These are phyloP conservation scores for Dentipellis fragilis DNA, from an alignment of 768 basidiomycete genomes.

Conservation along the genomic window DNA sequence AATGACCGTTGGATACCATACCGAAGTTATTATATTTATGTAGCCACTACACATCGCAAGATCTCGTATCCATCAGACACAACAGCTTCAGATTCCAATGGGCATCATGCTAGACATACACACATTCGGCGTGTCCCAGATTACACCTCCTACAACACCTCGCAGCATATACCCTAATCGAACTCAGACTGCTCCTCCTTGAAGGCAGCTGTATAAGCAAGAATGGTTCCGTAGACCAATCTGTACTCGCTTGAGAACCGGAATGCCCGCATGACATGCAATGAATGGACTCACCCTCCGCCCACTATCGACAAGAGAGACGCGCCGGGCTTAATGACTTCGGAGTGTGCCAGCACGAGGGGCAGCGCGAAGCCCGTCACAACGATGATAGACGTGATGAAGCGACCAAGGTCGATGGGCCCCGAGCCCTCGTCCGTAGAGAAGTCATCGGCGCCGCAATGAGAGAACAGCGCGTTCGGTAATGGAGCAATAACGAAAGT, in stretches of 20 bases:
- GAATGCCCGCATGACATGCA: not conserved
- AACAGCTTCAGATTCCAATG: too few relatives aligned
- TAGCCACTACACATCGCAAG: too few relatives aligned
- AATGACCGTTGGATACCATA: not conserved
- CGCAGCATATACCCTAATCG: conserved; percentile 29
- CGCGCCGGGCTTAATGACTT: conserved; percentile 74
- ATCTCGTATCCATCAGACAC: too few relatives aligned
- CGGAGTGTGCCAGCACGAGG: conserved; percentile 84
- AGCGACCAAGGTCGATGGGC: conserved; percentile 85
- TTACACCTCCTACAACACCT: not conserved
- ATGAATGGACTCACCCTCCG: conserved; percentile 54
- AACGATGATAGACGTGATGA: conserved; percentile 84
- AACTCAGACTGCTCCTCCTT: conserved; percentile 76
- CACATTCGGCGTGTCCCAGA: not conserved
- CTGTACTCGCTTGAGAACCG: conserved; percentile 22
- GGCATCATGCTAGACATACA: not conserved
- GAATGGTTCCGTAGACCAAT: conserved; percentile 83
- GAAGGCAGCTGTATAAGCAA: conserved; percentile 80
- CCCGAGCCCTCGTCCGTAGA: conserved; percentile 58
- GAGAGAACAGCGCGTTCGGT: conserved; percentile 90
- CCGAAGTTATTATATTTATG: too few relatives aligned
- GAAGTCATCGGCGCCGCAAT: conserved; percentile 87
- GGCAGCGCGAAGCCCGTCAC: conserved; percentile 92
- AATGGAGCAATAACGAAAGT: conserved; percentile 93
- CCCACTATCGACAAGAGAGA: conserved; percentile 93